Evolutionary conservation across 768 basidiomycete species (phyloP), one percentile per base, ranked within the genome.

Genomic region (Russula virescens): DNA sequence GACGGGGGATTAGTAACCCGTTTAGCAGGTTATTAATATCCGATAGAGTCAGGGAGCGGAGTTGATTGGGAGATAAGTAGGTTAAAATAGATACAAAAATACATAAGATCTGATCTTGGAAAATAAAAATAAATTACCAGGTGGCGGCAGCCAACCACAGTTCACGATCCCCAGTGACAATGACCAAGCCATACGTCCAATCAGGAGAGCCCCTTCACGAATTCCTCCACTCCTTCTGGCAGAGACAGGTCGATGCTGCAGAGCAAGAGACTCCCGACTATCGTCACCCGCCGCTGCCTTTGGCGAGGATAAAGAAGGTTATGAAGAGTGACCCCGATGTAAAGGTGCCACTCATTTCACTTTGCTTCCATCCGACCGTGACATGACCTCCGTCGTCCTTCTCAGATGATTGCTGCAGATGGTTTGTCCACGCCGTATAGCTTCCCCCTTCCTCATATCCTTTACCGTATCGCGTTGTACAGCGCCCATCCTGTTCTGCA

Each of bases 241-340:
- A 91, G 70, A 76, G 91, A 47, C 92, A 94, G 72, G 83, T 94
- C 62, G 86, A 91, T 72, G 79, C 83, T 7, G 91, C 93, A 0
- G 94, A 97, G 73, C 83, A 87, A 68, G 94, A 94, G 70, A 89
- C 85, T 0, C 89, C 89, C 26, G 94, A 95, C 74, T 91, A 90
- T 68, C 79, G 89, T 57, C 91, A 94, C 70, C 91, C 91, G 1
- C 87, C 91, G 7, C 78, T 98, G 13, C 96, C 96, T 4, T 78
- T 99, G 34, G 97, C 97, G 19, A 79, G 97, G 72, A 97, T 98
- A 70, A 98, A 98, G 80, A 98, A 98, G 74, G 96, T 98, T 61
- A 97, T 98, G 92, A 98, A 98, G 80, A 95, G 89, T 73, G 94
- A 94, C 76, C 91, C 93, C 3, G 93, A 95, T 69, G 93, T 98